These are phyloP conservation scores for Rhizophora mangle DNA, from an alignment of 345 rosid genomes.

Conservation along the genomic window DNA sequence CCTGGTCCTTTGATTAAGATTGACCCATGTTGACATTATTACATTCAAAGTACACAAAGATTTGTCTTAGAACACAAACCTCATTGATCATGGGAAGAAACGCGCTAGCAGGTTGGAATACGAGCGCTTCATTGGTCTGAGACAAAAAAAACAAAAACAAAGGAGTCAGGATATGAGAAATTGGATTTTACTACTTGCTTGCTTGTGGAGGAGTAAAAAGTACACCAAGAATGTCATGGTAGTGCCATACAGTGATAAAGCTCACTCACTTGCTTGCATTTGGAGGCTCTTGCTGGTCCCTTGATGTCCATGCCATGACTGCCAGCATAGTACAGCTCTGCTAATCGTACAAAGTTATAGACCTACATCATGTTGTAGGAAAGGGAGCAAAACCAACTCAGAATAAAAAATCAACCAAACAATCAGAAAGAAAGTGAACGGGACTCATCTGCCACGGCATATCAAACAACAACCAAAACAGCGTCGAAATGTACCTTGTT, in stretches of 20 bases:
- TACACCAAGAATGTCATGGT: not conserved
- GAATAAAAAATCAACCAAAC: not conserved
- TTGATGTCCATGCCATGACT: constrained; percentile 96
- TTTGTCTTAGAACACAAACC: constrained; percentile 29
- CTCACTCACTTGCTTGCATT: constrained; percentile 44
- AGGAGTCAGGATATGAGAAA: not conserved
- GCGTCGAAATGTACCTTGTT: constrained; percentile 59
- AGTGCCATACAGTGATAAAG: not conserved
- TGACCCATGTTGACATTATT: too few relatives aligned
- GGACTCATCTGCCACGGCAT: not conserved
- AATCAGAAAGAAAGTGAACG: not conserved
- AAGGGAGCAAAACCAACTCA: not conserved
- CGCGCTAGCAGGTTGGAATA: constrained; percentile 72
- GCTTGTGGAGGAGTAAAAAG: not conserved
- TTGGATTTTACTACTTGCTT: not conserved
- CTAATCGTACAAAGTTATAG: constrained; percentile 61
- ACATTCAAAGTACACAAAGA: too few relatives aligned
- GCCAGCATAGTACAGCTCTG: constrained; percentile 83
- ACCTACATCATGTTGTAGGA: constrained; percentile 35
- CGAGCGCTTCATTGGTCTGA: constrained; percentile 43
- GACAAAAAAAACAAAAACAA: not conserved
- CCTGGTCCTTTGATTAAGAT: too few relatives aligned
- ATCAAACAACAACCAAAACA: not conserved
- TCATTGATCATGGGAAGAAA: constrained; percentile 69
- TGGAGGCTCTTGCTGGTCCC: constrained; percentile 43